Percentiles rank a stretch among this genome's conserved stretches.
Evolutionary conservation across 345 rosid genomes (phyloP).

Genomic region (Barbarea vulgaris): DNA sequence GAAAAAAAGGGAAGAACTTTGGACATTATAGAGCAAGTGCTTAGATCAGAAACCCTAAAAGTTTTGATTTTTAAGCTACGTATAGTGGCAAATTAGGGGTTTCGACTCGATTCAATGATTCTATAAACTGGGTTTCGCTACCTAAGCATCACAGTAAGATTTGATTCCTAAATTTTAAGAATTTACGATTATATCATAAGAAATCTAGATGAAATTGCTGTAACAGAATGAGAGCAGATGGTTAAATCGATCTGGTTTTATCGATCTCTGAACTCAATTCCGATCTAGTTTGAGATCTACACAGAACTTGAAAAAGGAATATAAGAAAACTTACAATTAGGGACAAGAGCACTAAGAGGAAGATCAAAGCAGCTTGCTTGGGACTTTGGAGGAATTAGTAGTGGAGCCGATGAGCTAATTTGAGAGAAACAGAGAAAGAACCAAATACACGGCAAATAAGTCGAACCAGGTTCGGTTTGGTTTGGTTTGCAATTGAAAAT

Average conservation of each 20-base stretch:
- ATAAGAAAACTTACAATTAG: conserved; percentile 8
- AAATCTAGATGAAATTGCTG: neutral
- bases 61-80: neutral
- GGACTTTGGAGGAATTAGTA: conserved; percentile 3
- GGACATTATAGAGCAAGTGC: neutral
- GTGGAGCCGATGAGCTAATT: conserved; percentile 12
- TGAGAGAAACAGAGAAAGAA: neutral
- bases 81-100: neutral
- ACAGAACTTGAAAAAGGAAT: neutral
- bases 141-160: neutral
- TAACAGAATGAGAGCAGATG: conserved; percentile 3
- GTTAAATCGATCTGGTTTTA: neutral
- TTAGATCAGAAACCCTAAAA: neutral
- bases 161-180: neutral
- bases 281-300: conserved; percentile 32
- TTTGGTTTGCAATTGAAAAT: neutral
- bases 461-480: no score
- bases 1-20: neutral
- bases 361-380: conserved; percentile 18
- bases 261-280: conserved; percentile 16
- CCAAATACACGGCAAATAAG: neutral
- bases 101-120: conserved; percentile 12
- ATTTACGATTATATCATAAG: neutral
- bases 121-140: neutral
- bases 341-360: neutral